Percentiles rank a stretch among this genome's conserved stretches.
phyloP scores from a whole-genome alignment of 2,329 filamentous ascomycete genomes.

The Parafenestella ontariensis region DNA sequence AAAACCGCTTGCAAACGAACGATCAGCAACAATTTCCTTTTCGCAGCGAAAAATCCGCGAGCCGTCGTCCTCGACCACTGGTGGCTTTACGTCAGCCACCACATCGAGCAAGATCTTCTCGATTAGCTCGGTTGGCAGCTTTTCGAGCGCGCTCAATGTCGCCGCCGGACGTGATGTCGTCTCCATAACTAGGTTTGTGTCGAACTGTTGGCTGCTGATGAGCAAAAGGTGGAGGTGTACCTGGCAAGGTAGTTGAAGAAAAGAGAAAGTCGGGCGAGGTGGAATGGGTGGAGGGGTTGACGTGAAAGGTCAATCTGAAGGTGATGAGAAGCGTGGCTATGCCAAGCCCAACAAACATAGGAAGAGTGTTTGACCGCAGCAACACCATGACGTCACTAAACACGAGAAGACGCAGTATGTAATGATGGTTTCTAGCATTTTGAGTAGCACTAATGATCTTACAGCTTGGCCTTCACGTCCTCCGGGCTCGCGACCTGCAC shows the following conservation, averaged over 20 bases:
- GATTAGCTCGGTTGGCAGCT: background rate
- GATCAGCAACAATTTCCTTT: background rate
- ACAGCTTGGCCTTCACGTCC: constrained; percentile 50
- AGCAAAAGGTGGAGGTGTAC: no score
- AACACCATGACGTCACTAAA: no score
- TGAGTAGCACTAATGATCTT: background rate
- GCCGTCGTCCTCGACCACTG: background rate
- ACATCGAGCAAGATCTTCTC: background rate
- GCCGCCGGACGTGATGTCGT: background rate
- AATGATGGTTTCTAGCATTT: no score
- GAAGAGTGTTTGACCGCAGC: no score
- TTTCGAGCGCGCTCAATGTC: background rate
- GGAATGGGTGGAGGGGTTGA: no score
- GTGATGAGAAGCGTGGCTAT: background rate
- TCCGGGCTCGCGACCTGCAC: constrained; percentile 49
- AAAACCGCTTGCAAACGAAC: background rate
- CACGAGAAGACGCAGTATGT: no score
- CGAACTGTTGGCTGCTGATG: background rate
- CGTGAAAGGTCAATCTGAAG: no score
- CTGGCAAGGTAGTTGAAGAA: background rate
- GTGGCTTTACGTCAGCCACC: background rate
- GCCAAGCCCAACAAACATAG: background rate
- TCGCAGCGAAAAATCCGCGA: background rate
- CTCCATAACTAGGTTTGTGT: background rate
- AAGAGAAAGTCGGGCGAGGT: background rate